Evolutionary conservation across 2,329 filamentous ascomycete genomes (phyloP).

Genomic region (Paradendryphiella salina): DNA sequence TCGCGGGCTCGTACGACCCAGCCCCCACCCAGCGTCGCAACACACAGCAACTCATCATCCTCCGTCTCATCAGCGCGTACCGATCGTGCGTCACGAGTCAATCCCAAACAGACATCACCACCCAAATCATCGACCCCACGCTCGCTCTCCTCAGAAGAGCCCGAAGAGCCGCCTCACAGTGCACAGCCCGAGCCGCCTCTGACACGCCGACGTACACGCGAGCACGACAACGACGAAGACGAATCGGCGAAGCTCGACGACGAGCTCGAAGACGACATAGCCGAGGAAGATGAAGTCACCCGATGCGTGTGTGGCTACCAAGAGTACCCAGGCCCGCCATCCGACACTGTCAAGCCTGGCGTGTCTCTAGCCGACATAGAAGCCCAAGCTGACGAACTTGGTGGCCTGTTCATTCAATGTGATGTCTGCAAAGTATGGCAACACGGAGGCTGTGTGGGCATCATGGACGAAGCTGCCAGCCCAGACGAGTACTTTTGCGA

Average conservation of each 20-base stretch:
- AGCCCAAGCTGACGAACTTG: conserved; percentile 69
- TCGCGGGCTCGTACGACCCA: conserved; percentile 84
- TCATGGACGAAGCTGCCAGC: conserved; percentile 89
- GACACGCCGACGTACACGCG: conserved; percentile 78
- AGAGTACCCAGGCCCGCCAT: conserved; percentile 83
- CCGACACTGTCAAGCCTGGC: conserved; percentile 58
- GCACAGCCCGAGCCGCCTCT: conserved; percentile 66
- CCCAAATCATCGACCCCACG: conserved; percentile 74
- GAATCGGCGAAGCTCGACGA: conserved; percentile 54
- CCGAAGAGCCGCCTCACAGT: conserved; percentile 59
- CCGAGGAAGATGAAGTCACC: conserved; percentile 80
- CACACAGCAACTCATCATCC: conserved; percentile 75
- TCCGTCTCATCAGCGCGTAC: conserved; percentile 70
- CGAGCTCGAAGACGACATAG: conserved; percentile 65
- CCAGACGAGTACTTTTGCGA: conserved; percentile 99
- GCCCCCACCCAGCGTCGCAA: conserved; percentile 65
- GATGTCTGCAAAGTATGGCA: conserved; percentile 99
- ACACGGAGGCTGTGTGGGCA: conserved; percentile 95
- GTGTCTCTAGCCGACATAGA: conserved; percentile 61
- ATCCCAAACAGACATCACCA: conserved; percentile 72
- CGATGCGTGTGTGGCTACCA: conserved; percentile 93
- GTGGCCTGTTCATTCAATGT: conserved; percentile 96
- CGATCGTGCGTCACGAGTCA: conserved; percentile 73
- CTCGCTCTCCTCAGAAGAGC: conserved; percentile 71
- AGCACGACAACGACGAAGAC: conserved; percentile 66